Conservation (phyloP, 768 basidiomycete genomes). For the Pisolithus albus region DNA sequence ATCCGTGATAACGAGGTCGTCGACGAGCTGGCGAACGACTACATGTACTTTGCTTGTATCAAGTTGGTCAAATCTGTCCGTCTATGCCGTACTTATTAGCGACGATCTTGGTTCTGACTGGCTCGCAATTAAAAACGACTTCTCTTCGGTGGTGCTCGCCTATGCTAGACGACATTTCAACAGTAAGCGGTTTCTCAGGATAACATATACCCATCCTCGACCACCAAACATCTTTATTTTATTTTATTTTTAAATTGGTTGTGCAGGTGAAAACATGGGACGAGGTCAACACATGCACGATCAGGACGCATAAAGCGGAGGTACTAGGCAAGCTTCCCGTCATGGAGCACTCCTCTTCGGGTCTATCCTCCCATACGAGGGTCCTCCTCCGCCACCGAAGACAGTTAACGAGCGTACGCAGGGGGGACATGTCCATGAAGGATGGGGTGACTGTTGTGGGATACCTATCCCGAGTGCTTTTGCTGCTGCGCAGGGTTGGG, state of each 20-base stretch:
- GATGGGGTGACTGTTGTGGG: slow-evolving; percentile 27
- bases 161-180: slow-evolving; percentile 97
- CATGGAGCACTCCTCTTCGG: slow-evolving; percentile 93
- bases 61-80: slow-evolving; percentile 87
- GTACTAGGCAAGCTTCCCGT: slow-evolving; percentile 94
- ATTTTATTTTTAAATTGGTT: background rate
- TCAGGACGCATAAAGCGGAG: slow-evolving; percentile 96
- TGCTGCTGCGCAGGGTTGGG: no score
- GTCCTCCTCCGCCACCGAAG: slow-evolving; percentile 37
- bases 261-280: slow-evolving; percentile 82
- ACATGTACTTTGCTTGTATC: slow-evolving; percentile 97
- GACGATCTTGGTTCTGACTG: background rate
- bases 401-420: slow-evolving; percentile 17
- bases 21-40: slow-evolving; percentile 85
- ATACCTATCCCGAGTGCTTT: no score
- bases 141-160: slow-evolving; percentile 97
- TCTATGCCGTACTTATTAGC: background rate
- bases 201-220: background rate
- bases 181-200: slow-evolving; percentile 32
- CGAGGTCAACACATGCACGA: slow-evolving; percentile 93
- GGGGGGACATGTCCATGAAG: slow-evolving; percentile 33
- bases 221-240: background rate
- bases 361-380: slow-evolving; percentile 63
- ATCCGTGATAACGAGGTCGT: slow-evolving; percentile 90
- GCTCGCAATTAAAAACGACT: slow-evolving; percentile 80